Evolutionary conservation across 495 filamentous ascomycete species (phyloP).

Genomic region (Xylaria castorea): DNA sequence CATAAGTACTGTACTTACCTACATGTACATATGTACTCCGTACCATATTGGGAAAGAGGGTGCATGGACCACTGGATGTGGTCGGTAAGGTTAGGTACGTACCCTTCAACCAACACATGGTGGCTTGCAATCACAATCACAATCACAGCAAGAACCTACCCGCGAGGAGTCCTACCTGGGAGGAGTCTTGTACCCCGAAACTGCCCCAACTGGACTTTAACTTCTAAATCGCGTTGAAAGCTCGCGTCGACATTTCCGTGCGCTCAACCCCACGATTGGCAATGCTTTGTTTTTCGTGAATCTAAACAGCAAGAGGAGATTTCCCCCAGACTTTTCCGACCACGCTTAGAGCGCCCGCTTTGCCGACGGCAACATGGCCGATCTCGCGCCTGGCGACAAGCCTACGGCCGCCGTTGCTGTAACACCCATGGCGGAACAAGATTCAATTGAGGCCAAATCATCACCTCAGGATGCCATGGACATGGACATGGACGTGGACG

Average conservation of each 20-base stretch:
- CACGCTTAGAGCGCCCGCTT: neutral
- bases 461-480: slow-evolving; percentile 36
- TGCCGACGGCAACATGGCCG: slow-evolving; percentile 19
- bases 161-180: slow-evolving; percentile 7
- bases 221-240: neutral
- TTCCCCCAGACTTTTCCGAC: neutral
- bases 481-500: slow-evolving; percentile 18
- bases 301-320: slow-evolving; percentile 1
- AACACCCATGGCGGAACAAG: slow-evolving; percentile 50
- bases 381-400: slow-evolving; percentile 9
- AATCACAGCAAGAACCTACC: neutral
- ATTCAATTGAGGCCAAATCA: slow-evolving; percentile 55
- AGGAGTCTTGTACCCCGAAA: neutral
- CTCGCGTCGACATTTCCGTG: neutral
- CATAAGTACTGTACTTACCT: too few relatives aligned
- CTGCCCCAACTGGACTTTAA: neutral
- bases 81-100: neutral
- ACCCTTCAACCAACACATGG: too few relatives aligned
- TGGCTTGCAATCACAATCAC: too few relatives aligned
- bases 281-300: slow-evolving; percentile 1
- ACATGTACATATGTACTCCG: neutral
- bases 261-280: neutral
- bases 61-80: neutral
- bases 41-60: neutral
- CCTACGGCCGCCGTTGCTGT: neutral